Base-by-base conservation (phyloP, 495 filamentous ascomycete genomes). In the Acidiella bohemica region DNA sequence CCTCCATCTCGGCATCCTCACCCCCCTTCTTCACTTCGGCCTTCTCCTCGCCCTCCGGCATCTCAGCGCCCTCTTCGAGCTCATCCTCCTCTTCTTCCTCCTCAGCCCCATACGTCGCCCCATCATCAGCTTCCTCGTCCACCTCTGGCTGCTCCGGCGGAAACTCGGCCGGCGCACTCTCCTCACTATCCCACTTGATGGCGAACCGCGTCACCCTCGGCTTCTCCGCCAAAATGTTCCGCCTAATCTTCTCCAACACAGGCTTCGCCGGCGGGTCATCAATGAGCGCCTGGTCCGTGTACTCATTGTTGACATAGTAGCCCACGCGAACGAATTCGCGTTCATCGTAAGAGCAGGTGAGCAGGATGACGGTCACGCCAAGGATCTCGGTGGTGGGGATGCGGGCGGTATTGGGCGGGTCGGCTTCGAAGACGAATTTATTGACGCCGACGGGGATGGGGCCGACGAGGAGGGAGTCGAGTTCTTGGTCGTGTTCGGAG, bases 161-260 rank as follows among this genome's bases (percentile, higher is more conserved):
- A 61, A 84, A 96, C 63, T 96, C 87, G 34, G 92, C 73, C 2
- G 90, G 90, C 17, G 92, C 90, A 59, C 84, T 90, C 41, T 86
- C 87, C 57, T 97, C 90, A 11, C 82, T 82, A 57, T 97, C 90
- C 90, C 90, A 97, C 64, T 96, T 96, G 64, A 97, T 97, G n/a
- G 86, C 85, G 53, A 97, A 97, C 38, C 90, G 72, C 24, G 90
- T 97, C 14, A 97, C 90, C 57, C 90, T 72, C 2, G 90, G 90
- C 73, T 97, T 97, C 65, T 95, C 87, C 1, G 90, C 87, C 21
- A 97, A 72, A 20, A 97, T 80, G 51, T 88, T 94, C 39, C 90
- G 74, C 43, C 80, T 71, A 41, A 97, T 84, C 52, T 83, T 81
- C 55, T 96, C 92, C 41, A 94, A 79, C 51, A 87, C 72, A 22